Percentiles rank a stretch among this genome's conserved stretches.
Evolutionary conservation across 148 eudicot genomes (phyloP).

Genomic region (Bassia scoparia): DNA sequence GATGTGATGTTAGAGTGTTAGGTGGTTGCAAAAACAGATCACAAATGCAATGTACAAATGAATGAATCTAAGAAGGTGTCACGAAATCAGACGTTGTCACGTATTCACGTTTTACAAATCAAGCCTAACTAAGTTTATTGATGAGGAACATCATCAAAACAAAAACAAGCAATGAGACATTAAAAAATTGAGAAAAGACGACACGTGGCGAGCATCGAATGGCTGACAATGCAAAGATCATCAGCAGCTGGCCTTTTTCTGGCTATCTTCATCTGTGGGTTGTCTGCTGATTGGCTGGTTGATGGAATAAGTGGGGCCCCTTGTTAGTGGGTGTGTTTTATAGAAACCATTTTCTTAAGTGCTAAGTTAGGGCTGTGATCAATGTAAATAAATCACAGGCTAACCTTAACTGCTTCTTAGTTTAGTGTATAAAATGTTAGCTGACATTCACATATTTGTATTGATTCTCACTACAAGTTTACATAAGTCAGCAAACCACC

Average conservation of each 20-base stretch:
- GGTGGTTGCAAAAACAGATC: constrained; percentile 7
- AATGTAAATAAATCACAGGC: neutral
- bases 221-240: constrained; percentile 11
- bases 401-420: neutral
- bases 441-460: neutral
- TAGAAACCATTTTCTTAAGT: neutral
- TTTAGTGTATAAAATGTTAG: neutral
- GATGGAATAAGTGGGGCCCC: constrained; percentile 17
- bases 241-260: constrained; percentile 11
- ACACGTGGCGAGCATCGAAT: constrained; percentile 15
- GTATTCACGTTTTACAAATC: constrained; percentile 2
- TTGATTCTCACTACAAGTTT: neutral
- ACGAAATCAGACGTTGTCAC: constrained; percentile 10
- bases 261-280: constrained; percentile 6
- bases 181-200: neutral
- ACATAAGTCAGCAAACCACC: neutral
- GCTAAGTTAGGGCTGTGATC: neutral
- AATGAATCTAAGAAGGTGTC: neutral
- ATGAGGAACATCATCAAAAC: constrained; percentile 4
- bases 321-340: neutral
- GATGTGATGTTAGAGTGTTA: neutral
- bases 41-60: neutral
- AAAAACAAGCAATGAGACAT: neutral
- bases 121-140: neutral
- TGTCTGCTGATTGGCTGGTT: constrained; percentile 19